These are phyloP conservation scores for Aspergillus luchuensis DNA, from an alignment of 2,329 filamentous ascomycete species.

Conservation along the genomic window DNA sequence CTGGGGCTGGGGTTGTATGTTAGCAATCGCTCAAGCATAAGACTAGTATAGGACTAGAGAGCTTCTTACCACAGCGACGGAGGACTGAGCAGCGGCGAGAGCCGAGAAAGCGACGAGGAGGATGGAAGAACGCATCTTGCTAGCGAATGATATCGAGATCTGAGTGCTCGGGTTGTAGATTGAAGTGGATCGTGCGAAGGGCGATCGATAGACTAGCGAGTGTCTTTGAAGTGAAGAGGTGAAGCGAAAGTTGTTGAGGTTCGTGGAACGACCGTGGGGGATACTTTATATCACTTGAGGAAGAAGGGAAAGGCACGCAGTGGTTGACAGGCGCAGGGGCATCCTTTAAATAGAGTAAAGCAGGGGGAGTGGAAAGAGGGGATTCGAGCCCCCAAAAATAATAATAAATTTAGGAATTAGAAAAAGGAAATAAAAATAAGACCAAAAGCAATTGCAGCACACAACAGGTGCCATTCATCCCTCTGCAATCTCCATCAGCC, in stretches of 20 bases:
- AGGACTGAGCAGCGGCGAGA: conserved; percentile 43
- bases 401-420: too few relatives aligned
- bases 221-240: conserved; percentile 7
- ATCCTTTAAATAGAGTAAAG: conserved; percentile 22
- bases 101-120: conserved; percentile 49
- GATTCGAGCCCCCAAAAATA: too few relatives aligned
- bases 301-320: conserved; percentile 13
- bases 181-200: conserved; percentile 1
- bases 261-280: conserved; percentile 13
- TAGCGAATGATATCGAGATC: conserved; percentile 14
- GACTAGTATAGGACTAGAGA: too few relatives aligned
- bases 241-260: conserved; percentile 9
- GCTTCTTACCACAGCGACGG: conserved; percentile 25
- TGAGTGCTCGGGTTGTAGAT: conserved; percentile 13
- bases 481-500: conserved; percentile 14
- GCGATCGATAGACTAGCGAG: conserved; percentile 12
- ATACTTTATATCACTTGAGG: conserved; percentile 20
- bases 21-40: neutral
- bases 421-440: too few relatives aligned
- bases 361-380: conserved; percentile 6
- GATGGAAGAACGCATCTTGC: conserved; percentile 52
- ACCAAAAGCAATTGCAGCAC: conserved; percentile 5
- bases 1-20: conserved; percentile 11
- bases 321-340: conserved; percentile 20
- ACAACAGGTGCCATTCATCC: conserved; percentile 2